Percentiles rank a stretch among this genome's conserved stretches.
Conservation (phyloP, 1,284 basidiomycete genomes). For the Tilletia walkeri region DNA sequence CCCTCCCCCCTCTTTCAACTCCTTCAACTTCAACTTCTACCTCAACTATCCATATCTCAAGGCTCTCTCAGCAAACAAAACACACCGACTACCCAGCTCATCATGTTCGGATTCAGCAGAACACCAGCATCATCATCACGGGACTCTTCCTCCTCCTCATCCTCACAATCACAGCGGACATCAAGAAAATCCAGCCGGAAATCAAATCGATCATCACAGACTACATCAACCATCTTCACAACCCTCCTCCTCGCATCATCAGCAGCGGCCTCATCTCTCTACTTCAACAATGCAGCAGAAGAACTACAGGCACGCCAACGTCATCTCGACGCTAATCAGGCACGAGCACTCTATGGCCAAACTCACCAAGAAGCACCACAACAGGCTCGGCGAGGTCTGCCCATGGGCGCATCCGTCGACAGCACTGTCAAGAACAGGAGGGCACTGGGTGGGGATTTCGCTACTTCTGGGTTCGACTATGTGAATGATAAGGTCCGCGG, state of each 20-base stretch:
- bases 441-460: neutral
- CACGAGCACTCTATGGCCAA: neutral
- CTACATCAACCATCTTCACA: neutral
- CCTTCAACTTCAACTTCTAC: neutral
- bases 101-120: conserved; percentile 1
- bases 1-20: neutral
- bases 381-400: neutral
- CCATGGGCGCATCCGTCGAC: conserved; percentile 5
- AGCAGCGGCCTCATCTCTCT: conserved; percentile 3
- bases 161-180: neutral
- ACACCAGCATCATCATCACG: neutral
- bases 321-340: neutral
- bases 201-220: neutral
- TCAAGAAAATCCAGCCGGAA: neutral
- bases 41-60: neutral
- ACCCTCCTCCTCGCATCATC: conserved; percentile 2
- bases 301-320: neutral
- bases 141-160: neutral
- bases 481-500: conserved; percentile 9
- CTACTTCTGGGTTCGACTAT: conserved; percentile 13
- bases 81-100: neutral
- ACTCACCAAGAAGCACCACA: neutral
- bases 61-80: neutral
- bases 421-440: neutral
- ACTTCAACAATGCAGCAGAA: neutral